Evolutionary conservation across 2,329 filamentous ascomycete species (phyloP), one percentile per base, ranked within the genome.

Genomic region (Talaromyces amestolkiae): DNA sequence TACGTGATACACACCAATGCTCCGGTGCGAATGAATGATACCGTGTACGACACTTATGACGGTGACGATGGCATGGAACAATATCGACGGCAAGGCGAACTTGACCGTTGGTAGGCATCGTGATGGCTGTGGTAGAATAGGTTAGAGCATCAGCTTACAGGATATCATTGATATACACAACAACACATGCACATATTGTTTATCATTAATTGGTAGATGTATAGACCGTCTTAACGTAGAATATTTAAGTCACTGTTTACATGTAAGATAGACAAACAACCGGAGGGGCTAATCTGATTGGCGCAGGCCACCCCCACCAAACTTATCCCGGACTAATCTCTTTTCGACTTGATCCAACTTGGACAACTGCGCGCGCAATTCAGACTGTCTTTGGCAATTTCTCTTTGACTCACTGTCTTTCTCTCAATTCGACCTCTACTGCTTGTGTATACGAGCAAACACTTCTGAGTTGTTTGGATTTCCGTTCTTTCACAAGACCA

Each of bases 111-210:
- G 39, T 58, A 37, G 47, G 37, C 59, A 49, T 53, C 53, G 64
- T 59, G 62, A 59, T 58, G 54, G 62, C 58, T 64, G 62, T 63
- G 64, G 64, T 63, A 66, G 64, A 66, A 58, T 51, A 63, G 61
- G 58, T 59, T 58, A 66, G 59, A 66, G 43, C 60, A 66, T 51
- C 51, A 63, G 33, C 54, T 56, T 54, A 31, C 58, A 65, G 53
- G 58, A 65, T 61, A 61, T 65, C 56, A 65, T 62, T 63, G 64
- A 66, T 63, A 63, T 58, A 63, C 51, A 63, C 51, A 63, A 62
- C 31, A 56, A 47, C 64, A 27, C 49, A 65, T 59, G 56, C 56
- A 59, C 56, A 43, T 59, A 43, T 33, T 43, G 24, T 31, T 58
- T 45, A 45, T n/a, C 22, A 31, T 31, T n/a, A 43, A 15, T 35